Evolutionary conservation across 495 filamentous ascomycete genomes (phyloP).

Genomic region (Talaromyces wortmannii): DNA sequence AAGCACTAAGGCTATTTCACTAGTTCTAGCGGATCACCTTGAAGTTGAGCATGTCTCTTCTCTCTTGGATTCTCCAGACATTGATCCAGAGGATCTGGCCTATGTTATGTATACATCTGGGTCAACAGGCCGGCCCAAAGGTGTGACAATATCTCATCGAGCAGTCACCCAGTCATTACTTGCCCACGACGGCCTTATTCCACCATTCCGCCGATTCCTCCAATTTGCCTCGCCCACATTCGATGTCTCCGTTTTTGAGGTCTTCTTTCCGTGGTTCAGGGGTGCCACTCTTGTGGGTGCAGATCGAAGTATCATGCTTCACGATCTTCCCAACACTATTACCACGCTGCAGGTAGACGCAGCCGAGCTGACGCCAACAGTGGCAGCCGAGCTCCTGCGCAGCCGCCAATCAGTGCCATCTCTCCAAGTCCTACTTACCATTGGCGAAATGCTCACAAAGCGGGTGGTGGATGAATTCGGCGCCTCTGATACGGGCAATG

Average conservation of each 20-base stretch:
- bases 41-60: constrained; percentile 4
- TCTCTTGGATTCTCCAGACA: constrained; percentile 1
- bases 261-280: constrained; percentile 73
- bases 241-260: constrained; percentile 84
- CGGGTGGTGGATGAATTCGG: constrained; percentile 70
- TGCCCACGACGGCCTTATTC: constrained; percentile 69
- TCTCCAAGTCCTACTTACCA: constrained; percentile 63
- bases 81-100: constrained; percentile 44
- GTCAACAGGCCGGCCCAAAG: constrained; percentile 84
- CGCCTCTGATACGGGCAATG: constrained; percentile 14
- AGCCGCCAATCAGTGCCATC: constrained; percentile 52
- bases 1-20: constrained; percentile 7
- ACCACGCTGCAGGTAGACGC: constrained; percentile 62
- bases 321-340: constrained; percentile 61
- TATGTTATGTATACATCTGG: constrained; percentile 93
- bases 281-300: constrained; percentile 66
- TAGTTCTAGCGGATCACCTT: constrained; percentile 23
- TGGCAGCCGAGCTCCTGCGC: constrained; percentile 60
- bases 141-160: constrained; percentile 68
- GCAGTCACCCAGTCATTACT: constrained; percentile 71
- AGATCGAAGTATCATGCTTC: constrained; percentile 54
- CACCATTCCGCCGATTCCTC: constrained; percentile 65
- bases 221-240: constrained; percentile 86
- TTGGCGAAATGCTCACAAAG: constrained; percentile 79
- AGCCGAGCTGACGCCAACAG: constrained; percentile 77